Percentiles rank a stretch among this genome's conserved stretches.
These are phyloP conservation scores for Lichtheimia corymbifera DNA, from an alignment of 371 early-diverging fungal genomes.

Conservation along the genomic window DNA sequence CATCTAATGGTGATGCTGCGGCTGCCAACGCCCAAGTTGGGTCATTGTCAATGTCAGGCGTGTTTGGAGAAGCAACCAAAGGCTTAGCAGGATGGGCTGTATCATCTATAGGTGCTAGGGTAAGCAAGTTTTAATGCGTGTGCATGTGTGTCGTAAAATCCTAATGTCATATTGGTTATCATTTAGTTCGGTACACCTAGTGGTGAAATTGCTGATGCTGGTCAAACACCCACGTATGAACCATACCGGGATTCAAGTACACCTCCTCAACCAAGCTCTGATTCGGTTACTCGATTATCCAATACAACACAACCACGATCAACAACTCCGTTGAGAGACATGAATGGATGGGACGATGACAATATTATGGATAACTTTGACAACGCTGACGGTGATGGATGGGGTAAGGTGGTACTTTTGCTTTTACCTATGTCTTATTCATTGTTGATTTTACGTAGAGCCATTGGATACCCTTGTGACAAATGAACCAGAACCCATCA, in stretches of 20 bases:
- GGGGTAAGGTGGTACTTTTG: slow-evolving; percentile 27
- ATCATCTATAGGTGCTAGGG: slow-evolving; percentile 45
- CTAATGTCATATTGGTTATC: not conserved
- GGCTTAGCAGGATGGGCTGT: slow-evolving; percentile 55
- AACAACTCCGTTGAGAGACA: not conserved
- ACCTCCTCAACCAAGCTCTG: slow-evolving; percentile 2
- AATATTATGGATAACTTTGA: slow-evolving; percentile 27
- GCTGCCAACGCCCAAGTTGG: slow-evolving; percentile 23
- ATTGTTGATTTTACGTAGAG: slow-evolving; percentile 11
- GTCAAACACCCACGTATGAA: slow-evolving; percentile 4
- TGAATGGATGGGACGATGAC: slow-evolving; percentile 44
- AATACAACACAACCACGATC: too few relatives aligned
- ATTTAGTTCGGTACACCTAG: slow-evolving; percentile 34
- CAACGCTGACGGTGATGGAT: slow-evolving; percentile 37
- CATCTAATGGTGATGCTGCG: too few relatives aligned
- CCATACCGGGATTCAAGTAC: not conserved
- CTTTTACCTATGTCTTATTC: not conserved
- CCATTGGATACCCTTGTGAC: slow-evolving; percentile 26
- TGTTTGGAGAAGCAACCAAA: slow-evolving; percentile 50
- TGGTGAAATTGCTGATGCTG: slow-evolving; percentile 35
- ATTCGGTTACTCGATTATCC: not conserved
- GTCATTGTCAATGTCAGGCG: slow-evolving; percentile 30
- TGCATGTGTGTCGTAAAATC: not conserved
- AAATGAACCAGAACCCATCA: slow-evolving; percentile 22
- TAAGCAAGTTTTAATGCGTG: slow-evolving; percentile 12